Percentiles rank a stretch among this genome's conserved stretches.
Conservation (phyloP, 805 yeast species). For the Clavispora vitiphila region DNA sequence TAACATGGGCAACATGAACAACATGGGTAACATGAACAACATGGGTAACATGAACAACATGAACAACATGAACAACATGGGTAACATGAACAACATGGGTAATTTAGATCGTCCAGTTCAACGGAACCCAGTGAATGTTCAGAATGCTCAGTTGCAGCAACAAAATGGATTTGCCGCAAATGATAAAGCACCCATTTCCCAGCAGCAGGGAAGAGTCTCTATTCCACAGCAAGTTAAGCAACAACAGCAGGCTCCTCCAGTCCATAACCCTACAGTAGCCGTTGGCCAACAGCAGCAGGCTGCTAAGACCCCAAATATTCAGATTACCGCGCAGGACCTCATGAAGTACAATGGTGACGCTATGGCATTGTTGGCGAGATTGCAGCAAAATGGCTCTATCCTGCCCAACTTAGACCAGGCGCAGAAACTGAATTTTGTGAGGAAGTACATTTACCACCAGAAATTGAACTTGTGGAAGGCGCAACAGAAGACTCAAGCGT, state of each 20-base stretch:
- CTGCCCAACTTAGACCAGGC: slow-evolving; percentile 30
- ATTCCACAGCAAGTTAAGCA: slow-evolving; percentile 2
- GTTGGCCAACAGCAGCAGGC: slow-evolving; percentile 14
- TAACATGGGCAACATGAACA: slow-evolving; percentile 10
- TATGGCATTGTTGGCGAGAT: slow-evolving; percentile 29
- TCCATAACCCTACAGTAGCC: background rate
- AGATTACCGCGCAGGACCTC: slow-evolving; percentile 27
- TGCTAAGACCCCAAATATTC: slow-evolving; percentile 8
- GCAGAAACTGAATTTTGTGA: slow-evolving; percentile 35
- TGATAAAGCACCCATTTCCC: background rate
- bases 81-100: slow-evolving; percentile 23
- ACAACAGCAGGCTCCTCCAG: slow-evolving; percentile 5
- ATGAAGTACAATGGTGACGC: slow-evolving; percentile 37
- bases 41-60: slow-evolving; percentile 8
- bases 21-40: slow-evolving; percentile 5
- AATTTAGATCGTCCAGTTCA: slow-evolving; percentile 21
- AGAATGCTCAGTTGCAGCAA: slow-evolving; percentile 3
- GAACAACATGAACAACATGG: slow-evolving; percentile 12
- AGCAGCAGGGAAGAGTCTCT: background rate
- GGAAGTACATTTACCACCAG: slow-evolving; percentile 37
- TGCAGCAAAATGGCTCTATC: slow-evolving; percentile 34
- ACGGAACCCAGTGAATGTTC: background rate
- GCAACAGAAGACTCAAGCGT: slow-evolving; percentile 20
- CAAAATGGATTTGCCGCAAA: background rate
- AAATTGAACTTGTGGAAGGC: slow-evolving; percentile 25